Conservation (phyloP, 1,284 basidiomycete species). For the Leccinum fuscescens region DNA sequence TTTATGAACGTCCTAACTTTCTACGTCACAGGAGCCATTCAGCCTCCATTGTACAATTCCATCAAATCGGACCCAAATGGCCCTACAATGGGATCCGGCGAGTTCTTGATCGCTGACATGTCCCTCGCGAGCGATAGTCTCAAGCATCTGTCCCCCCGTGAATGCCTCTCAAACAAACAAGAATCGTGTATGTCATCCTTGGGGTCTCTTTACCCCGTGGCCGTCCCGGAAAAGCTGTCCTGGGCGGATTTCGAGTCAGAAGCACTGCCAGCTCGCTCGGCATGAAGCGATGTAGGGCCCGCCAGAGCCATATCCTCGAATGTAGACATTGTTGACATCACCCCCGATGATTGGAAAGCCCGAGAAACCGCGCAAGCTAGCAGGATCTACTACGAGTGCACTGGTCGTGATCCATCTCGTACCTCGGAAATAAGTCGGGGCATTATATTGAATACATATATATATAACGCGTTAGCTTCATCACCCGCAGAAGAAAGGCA, state of each 20-base stretch:
- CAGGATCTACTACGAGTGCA: no score
- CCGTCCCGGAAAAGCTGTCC: slow-evolving; percentile 22
- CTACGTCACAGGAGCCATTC: slow-evolving; percentile 31
- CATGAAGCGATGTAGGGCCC: no score
- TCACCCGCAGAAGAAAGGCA: no score
- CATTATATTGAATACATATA: no score
- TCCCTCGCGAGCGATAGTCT: not conserved
- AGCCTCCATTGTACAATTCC: slow-evolving; percentile 35
- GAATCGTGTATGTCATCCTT: slow-evolving; percentile 4
- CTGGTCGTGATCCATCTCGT: no score
- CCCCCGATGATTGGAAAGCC: no score
- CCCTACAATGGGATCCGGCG: slow-evolving; percentile 23
- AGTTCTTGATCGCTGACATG: slow-evolving; percentile 25
- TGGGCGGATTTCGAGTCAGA: slow-evolving; percentile 20
- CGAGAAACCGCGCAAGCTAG: no score
- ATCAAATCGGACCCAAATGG: slow-evolving; percentile 29
- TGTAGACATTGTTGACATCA: no score
- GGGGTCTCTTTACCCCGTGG: slow-evolving; percentile 19
- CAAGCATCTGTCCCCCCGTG: slow-evolving; percentile 17
- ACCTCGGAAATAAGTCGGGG: no score
- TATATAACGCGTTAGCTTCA: no score
- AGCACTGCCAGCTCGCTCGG: slow-evolving; percentile 1
- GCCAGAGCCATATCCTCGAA: no score
- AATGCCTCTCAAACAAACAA: slow-evolving; percentile 12
- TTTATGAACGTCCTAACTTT: slow-evolving; percentile 28